These are phyloP conservation scores for Wolfiporia cocos DNA, from an alignment of 1,284 basidiomycete species.

Conservation along the genomic window DNA sequence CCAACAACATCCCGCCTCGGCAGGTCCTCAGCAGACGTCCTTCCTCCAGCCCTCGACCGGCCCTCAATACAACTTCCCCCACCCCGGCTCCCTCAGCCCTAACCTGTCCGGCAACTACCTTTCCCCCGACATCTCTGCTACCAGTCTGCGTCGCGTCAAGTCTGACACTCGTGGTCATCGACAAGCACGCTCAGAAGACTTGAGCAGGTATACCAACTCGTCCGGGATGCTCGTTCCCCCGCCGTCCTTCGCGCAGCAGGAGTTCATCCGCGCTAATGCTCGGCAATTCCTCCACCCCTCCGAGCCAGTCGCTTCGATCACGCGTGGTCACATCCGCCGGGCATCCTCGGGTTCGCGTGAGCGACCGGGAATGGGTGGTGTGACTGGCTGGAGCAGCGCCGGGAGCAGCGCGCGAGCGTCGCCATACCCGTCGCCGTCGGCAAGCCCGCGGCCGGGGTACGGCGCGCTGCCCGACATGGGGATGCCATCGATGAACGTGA, in stretches of 20 bases:
- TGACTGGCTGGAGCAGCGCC: constrained; percentile 23
- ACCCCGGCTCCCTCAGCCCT: constrained; percentile 8
- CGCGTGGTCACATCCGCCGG: constrained; percentile 48
- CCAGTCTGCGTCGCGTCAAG: constrained; percentile 30
- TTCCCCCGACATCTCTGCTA: constrained; percentile 33
- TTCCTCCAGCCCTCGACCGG: constrained; percentile 20
- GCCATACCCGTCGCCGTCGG: constrained; percentile 55
- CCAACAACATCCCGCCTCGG: constrained; percentile 19
- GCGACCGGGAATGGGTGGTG: constrained; percentile 28
- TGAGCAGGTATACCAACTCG: constrained; percentile 16
- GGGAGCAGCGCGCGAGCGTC: constrained; percentile 31
- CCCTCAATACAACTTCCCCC: constrained; percentile 24
- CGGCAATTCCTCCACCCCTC: constrained; percentile 38
- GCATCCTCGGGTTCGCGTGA: constrained; percentile 55
- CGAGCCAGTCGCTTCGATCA: constrained; percentile 32
- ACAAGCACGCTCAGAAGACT: constrained; percentile 17
- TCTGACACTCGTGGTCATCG: constrained; percentile 40
- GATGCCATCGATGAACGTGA: constrained; percentile 14
- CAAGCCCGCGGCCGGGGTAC: constrained; percentile 32
- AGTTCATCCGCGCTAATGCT: constrained; percentile 33
- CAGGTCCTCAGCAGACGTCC: constrained; percentile 23
- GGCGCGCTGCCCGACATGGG: constrained; percentile 25
- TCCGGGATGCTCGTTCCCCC: constrained; percentile 22
- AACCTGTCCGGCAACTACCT: constrained; percentile 34
- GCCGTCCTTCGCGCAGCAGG: constrained; percentile 36